A percentile compares a stretch with the other conserved stretches of the same genome.
Evolutionary conservation across 179 eudicot genomes (phyloP).

Genomic region (Heliamphora pulchella): DNA sequence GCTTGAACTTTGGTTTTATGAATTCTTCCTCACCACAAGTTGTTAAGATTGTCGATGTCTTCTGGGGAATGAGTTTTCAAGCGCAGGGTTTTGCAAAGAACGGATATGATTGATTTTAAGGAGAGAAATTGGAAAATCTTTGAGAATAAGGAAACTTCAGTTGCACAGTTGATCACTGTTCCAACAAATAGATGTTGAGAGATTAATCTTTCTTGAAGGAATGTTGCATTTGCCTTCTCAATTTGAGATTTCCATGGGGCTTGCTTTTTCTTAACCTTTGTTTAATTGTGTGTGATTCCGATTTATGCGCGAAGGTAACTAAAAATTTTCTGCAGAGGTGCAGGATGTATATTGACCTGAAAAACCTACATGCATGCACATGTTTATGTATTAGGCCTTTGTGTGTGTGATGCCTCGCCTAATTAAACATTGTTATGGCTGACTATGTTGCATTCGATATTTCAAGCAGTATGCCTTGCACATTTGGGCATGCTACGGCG

Average conservation of each 20-base stretch:
- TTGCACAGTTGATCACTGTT: no score
- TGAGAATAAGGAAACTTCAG: background rate
- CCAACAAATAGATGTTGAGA: no score
- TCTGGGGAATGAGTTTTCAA: background rate
- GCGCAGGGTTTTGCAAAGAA: background rate
- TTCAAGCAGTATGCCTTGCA: background rate
- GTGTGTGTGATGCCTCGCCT: background rate
- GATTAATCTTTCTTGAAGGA: no score
- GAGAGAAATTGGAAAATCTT: background rate
- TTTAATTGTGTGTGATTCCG: background rate
- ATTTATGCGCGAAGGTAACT: background rate
- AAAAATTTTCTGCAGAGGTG: background rate
- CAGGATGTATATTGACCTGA: background rate
- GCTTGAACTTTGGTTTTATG: no score
- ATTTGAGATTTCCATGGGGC: no score
- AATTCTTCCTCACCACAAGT: no score
- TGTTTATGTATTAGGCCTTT: background rate
- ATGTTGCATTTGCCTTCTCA: no score
- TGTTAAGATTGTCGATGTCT: background rate
- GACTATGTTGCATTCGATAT: conserved; percentile 5
- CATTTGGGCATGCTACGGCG: background rate
- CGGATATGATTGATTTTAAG: background rate
- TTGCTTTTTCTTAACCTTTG: no score
- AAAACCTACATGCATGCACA: background rate
- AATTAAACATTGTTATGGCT: background rate